phyloP scores from a whole-genome alignment of 202 grass and related monocot species.

The Bolboschoenoplectus hybrid region DNA sequence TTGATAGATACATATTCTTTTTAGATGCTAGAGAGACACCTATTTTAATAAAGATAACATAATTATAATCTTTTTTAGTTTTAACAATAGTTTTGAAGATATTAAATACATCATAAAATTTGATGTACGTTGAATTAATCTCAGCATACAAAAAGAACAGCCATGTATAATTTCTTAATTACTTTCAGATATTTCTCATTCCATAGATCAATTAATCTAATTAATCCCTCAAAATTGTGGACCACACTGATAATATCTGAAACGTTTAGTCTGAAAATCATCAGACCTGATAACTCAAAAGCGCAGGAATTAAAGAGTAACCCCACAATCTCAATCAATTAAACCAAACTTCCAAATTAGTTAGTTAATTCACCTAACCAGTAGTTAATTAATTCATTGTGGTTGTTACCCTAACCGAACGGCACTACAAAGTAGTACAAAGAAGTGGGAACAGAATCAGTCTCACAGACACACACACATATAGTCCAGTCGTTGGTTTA shows the following conservation, averaged over 20 bases:
- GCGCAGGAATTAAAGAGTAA: not conserved
- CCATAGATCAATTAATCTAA: not conserved
- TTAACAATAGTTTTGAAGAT: not conserved
- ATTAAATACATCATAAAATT: not conserved
- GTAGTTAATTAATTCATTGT: not conserved
- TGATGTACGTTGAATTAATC: no score
- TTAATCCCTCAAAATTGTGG: not conserved
- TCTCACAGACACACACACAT: not conserved
- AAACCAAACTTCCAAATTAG: not conserved
- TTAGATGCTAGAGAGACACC: no score
- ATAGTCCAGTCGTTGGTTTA: not conserved
- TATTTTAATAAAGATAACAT: not conserved
- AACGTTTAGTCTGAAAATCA: not conserved
- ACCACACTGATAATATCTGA: not conserved
- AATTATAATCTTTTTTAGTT: not conserved
- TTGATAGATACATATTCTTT: not conserved
- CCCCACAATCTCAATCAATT: not conserved
- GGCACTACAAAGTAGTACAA: not conserved
- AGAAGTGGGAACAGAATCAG: slow-evolving; percentile 16
- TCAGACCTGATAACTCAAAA: not conserved
- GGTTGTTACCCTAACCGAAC: slow-evolving; percentile 13
- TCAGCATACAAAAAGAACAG: not conserved
- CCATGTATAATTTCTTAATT: slow-evolving; percentile 2
- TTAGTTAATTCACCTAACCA: not conserved
- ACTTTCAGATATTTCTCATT: not conserved